phyloP scores from a whole-genome alignment of 1,139 yeast species.

The Suzukiozyma palmioleophila region DNA sequence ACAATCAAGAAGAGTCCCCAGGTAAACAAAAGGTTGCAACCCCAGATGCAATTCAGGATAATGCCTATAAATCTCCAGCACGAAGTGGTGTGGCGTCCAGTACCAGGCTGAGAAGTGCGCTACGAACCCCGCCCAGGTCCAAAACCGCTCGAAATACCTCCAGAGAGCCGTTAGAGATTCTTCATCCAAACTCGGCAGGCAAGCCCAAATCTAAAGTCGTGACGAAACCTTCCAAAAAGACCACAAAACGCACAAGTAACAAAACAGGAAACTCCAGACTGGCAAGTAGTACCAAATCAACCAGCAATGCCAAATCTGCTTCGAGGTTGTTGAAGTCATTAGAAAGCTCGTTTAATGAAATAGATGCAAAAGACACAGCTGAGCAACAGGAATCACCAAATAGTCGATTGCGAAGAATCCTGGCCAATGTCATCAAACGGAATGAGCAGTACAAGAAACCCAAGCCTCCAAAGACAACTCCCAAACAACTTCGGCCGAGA shows the following conservation, averaged over 20 bases:
- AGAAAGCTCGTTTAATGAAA: background rate
- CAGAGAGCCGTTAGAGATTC: background rate
- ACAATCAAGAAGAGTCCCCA: background rate
- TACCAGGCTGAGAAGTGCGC: background rate
- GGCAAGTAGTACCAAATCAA: too few species aligned
- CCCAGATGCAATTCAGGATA: background rate
- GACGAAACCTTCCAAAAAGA: background rate
- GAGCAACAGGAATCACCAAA: background rate
- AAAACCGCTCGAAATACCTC: background rate
- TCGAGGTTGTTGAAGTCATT: background rate
- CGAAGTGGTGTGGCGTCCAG: background rate
- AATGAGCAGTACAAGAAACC: background rate
- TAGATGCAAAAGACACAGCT: background rate
- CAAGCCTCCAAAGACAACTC: too few species aligned
- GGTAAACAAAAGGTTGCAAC: constrained; percentile 1
- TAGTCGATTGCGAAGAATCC: constrained; percentile 2
- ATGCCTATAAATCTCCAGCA: background rate
- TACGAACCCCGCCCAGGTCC: background rate
- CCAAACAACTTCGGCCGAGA: too few species aligned
- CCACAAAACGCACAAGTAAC: too few species aligned
- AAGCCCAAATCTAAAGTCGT: background rate
- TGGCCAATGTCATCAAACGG: constrained; percentile 3
- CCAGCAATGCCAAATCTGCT: background rate
- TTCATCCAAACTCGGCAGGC: background rate
- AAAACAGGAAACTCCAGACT: background rate